Base-by-base conservation (phyloP, 2,329 filamentous ascomycete genomes). In the Phyllachora maydis region DNA sequence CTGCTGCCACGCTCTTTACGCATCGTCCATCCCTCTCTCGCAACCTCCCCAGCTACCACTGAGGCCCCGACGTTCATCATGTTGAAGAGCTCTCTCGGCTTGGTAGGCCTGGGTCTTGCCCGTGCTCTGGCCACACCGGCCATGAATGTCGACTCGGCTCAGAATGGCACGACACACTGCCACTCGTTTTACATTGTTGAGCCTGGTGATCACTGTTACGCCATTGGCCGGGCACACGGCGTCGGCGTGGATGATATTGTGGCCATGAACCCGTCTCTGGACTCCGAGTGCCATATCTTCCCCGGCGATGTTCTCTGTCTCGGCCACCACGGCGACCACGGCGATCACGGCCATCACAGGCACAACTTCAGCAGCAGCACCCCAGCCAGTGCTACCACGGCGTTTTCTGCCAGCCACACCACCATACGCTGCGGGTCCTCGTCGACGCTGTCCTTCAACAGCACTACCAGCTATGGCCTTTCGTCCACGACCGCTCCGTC, bases 141-240 rank as follows among this genome's bases (percentile, higher is more conserved):
- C 24, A 38, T 45, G 28, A 43, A 43, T 24, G 34, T 43, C 23
- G 44, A 45, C 30, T 45, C 33, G 28, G 43, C 43, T 14, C 44
- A 47, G 32, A 21, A 27, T 3, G 42, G 42, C 15, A 10, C 6
- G 5, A 20, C 27, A 14, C 26, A 34, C 6, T 37, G 47, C 12
- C 21, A 30, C n/a, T 27, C 27, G 4, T 36, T 11, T 4, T 22
- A 35, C 21, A 31, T 20, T 2, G 28, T 37, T 14, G 8, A 22
- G 19, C 2, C 18, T 4, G 31, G 30, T 7, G 28, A 35, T 4
- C 25, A 8, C 16, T 35, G 33, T 28, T 32, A 15, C 11, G 6
- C 19, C 4, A 29, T 37, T 15, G 32, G 30, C 16, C 26, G 21
- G 8, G 11, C 18, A 8, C 25, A 30, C 14, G 30, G 28, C 13